These are phyloP conservation scores for Auriculariales sp. DNA, from an alignment of 768 basidiomycete species.

Conservation along the genomic window DNA sequence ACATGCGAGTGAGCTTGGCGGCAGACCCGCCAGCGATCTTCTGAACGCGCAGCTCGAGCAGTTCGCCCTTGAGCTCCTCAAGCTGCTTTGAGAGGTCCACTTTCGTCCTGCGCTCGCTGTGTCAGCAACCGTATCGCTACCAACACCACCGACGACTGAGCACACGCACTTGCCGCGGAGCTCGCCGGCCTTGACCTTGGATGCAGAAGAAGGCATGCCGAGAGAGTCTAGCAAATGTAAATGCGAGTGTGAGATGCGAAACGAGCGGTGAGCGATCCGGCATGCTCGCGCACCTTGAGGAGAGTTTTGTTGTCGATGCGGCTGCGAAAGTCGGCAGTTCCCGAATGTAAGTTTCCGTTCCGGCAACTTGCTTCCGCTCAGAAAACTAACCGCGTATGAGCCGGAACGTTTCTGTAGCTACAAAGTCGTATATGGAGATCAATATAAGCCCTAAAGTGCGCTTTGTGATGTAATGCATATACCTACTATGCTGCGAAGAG, in stretches of 20 bases:
- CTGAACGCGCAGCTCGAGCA: constrained; percentile 86
- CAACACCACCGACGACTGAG: not conserved
- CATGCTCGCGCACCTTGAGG: not conserved
- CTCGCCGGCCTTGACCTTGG: constrained; percentile 92
- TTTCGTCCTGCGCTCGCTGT: constrained; percentile 56
- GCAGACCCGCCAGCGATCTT: constrained; percentile 94
- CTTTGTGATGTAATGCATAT: too few relatives aligned
- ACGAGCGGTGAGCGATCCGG: not conserved
- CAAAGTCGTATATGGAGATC: too few relatives aligned
- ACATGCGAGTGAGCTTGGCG: constrained; percentile 97
- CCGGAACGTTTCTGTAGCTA: too few relatives aligned
- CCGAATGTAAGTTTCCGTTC: too few relatives aligned
- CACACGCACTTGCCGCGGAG: constrained; percentile 86
- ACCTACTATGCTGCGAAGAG: too few relatives aligned
- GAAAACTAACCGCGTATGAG: too few relatives aligned
- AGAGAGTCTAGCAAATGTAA: constrained; percentile 3
- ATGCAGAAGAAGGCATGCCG: constrained; percentile 43
- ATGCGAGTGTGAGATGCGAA: not conserved
- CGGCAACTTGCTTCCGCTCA: too few relatives aligned
- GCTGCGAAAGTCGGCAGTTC: too few relatives aligned
- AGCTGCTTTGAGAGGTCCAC: constrained; percentile 94
- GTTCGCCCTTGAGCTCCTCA: constrained; percentile 87
- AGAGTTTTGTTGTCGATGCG: too few relatives aligned
- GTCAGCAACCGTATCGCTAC: not conserved
- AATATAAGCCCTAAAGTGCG: too few relatives aligned